Conservation (phyloP, 1,139 yeast genomes). For the Hansenula anomala region DNA sequence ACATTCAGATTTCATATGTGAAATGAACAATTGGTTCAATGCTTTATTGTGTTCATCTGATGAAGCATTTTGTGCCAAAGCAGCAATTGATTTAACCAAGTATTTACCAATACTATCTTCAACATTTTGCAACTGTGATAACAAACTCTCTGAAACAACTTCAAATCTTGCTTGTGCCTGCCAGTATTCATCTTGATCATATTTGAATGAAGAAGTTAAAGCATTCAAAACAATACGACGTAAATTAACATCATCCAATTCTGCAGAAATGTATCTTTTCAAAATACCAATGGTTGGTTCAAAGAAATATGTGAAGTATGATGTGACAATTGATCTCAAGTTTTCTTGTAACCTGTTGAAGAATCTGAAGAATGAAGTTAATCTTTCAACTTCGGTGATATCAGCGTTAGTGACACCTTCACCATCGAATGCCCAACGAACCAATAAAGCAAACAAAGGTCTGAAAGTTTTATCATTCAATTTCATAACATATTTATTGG, state of each 20-base stretch:
- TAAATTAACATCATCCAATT: slow-evolving; percentile 44
- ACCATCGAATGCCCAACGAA: slow-evolving; percentile 91
- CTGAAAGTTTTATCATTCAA: slow-evolving; percentile 91
- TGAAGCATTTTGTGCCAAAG: slow-evolving; percentile 64
- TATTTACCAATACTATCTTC: slow-evolving; percentile 72
- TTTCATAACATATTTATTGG: slow-evolving; percentile 77
- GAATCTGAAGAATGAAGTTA: slow-evolving; percentile 78
- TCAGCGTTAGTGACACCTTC: slow-evolving; percentile 51
- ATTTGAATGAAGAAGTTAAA: slow-evolving; percentile 72
- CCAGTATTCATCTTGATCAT: slow-evolving; percentile 95
- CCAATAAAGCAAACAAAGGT: slow-evolving; percentile 81
- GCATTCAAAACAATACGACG: slow-evolving; percentile 72
- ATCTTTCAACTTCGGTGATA: slow-evolving; percentile 48
- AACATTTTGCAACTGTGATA: slow-evolving; percentile 59
- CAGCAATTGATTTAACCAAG: slow-evolving; percentile 73
- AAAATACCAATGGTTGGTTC: slow-evolving; percentile 65
- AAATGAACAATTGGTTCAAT: slow-evolving; percentile 50
- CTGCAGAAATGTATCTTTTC: slow-evolving; percentile 38
- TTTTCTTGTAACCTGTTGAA: slow-evolving; percentile 80
- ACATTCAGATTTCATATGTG: slow-evolving; percentile 51
- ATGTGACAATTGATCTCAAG: slow-evolving; percentile 81
- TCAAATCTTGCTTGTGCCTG: slow-evolving; percentile 82
- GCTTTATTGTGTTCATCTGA: slow-evolving; percentile 79
- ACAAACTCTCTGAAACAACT: slow-evolving; percentile 53
- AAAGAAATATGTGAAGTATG: slow-evolving; percentile 78